Conservation (phyloP, 768 basidiomycete species). For the Amanita pseudoporphyria region DNA sequence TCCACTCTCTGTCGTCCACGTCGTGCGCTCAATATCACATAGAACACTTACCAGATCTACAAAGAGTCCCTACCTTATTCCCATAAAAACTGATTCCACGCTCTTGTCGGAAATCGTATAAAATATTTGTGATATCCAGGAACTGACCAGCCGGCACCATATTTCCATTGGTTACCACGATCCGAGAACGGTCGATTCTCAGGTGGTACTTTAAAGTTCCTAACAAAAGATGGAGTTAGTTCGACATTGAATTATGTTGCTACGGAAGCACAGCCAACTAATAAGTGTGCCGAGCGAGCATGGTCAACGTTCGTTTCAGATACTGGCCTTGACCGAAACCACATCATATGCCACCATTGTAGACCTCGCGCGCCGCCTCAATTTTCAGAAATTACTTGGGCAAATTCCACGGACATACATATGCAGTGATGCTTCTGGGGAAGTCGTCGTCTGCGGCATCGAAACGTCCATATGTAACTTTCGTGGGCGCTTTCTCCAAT, state of each 20-base stretch:
- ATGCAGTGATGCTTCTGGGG: conserved; percentile 36
- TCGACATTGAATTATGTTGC: neutral
- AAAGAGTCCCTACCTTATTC: conserved; percentile 22
- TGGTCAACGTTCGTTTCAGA: conserved; percentile 32
- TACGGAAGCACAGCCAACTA: conserved; percentile 22
- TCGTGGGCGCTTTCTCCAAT: conserved; percentile 38
- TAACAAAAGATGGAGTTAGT: conserved; percentile 8
- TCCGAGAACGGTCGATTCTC: conserved; percentile 19
- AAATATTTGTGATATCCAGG: conserved; percentile 19
- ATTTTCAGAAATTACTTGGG: neutral
- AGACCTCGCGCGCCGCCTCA: conserved; percentile 39
- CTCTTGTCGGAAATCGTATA: conserved; percentile 32
- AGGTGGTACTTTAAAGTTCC: conserved; percentile 34
- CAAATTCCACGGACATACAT: conserved; percentile 17
- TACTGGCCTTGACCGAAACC: neutral
- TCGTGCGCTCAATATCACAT: neutral
- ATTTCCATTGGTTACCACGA: conserved; percentile 29
- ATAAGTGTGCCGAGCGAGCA: conserved; percentile 48
- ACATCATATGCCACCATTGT: conserved; percentile 23
- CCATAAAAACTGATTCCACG: conserved; percentile 23
- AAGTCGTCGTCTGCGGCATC: conserved; percentile 48
- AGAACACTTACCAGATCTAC: conserved; percentile 17
- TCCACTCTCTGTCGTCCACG: conserved; percentile 5
- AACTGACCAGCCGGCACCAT: conserved; percentile 30
- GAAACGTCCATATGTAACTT: conserved; percentile 43